phyloP scores from a whole-genome alignment of 1,139 yeast species.

The Sugiyamaella grinbergsii region DNA sequence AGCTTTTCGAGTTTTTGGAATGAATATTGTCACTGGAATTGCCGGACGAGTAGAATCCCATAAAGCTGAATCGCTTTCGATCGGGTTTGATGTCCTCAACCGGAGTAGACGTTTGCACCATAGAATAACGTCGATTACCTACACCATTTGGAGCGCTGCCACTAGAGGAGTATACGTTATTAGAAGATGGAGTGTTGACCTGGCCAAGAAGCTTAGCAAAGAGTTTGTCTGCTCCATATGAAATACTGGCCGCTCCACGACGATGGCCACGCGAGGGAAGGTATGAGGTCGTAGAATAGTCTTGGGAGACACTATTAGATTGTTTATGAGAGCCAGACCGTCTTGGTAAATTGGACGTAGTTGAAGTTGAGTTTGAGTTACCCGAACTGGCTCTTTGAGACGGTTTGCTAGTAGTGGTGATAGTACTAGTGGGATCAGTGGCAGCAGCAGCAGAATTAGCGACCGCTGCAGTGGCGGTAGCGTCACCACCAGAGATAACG shows the following conservation, averaged over 20 bases:
- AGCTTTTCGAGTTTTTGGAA: constrained; percentile 18
- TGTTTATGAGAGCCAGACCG: neutral
- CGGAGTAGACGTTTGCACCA: constrained; percentile 24
- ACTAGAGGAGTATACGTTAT: constrained; percentile 9
- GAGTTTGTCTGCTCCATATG: constrained; percentile 37
- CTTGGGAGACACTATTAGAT: constrained; percentile 1
- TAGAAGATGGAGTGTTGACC: constrained; percentile 12
- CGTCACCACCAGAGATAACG: no score
- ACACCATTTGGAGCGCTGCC: neutral
- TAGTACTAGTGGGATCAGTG: neutral
- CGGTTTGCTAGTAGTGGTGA: neutral
- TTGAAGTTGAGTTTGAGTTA: constrained; percentile 11
- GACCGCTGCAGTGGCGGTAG: neutral
- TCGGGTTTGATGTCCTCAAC: constrained; percentile 24
- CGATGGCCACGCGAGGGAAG: constrained; percentile 26
- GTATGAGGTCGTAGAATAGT: constrained; percentile 9
- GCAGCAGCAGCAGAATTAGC: constrained; percentile 18
- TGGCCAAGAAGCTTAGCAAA: constrained; percentile 36
- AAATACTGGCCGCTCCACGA: constrained; percentile 37
- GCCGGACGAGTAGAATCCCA: constrained; percentile 28
- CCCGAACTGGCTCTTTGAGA: constrained; percentile 1
- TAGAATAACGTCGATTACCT: constrained; percentile 26
- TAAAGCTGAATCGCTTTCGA: constrained; percentile 35
- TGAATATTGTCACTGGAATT: constrained; percentile 1
- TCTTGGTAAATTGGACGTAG: neutral